Evolutionary conservation across 2,329 filamentous ascomycete species (phyloP), one percentile per base, ranked within the genome.

Genomic region (Cytospora schulzeri): DNA sequence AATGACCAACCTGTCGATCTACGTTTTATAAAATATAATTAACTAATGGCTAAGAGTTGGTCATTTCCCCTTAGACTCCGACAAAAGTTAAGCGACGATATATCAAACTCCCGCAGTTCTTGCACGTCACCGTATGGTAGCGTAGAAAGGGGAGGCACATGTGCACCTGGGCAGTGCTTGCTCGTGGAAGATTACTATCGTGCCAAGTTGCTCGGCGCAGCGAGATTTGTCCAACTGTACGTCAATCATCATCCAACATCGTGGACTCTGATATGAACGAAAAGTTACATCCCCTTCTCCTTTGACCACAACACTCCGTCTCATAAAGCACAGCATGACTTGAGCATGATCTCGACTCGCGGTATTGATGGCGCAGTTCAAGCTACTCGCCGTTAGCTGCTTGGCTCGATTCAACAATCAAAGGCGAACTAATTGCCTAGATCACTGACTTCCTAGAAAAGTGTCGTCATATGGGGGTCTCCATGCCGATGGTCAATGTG

Each of bases 101-200:
- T 26, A 55, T 41, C 35, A 33, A 50, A 61, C 35, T 31, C 48
- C 51, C 19, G 19, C 1, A 26, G 35, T 61, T 51, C 51, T 55
- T 61, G 51, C 51, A 22, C 59, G 51, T 52, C 59, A 61, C 52
- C 33, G 35, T 54, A 52, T 17, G 5, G 38, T 61, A 50, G 59
- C 54, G 35, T 51, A 28, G 48, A 61, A 22, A 48, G 4, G 28
- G 59, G 55, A n/a, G n/a, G n/a, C n/a, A n/a, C n/a, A n/a, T n/a
- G n/a, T n/a, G n/a, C n/a, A n/a, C n/a, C n/a, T n/a, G n/a, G 59
- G 59, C 59, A 54, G 59, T 61, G 59, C 59, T 61, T 17, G 35
- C n/a, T n/a, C n/a, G n/a, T n/a, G 59, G 41, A 55, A 55, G 29
- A 5, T 31, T 4, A 31, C 59, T 51, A 61, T 55, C 33, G 15